Percentiles rank a stretch among this genome's conserved stretches.
Evolutionary conservation across 495 filamentous ascomycete species (phyloP).

Genomic region (Aspergillus incahuasiensis): DNA sequence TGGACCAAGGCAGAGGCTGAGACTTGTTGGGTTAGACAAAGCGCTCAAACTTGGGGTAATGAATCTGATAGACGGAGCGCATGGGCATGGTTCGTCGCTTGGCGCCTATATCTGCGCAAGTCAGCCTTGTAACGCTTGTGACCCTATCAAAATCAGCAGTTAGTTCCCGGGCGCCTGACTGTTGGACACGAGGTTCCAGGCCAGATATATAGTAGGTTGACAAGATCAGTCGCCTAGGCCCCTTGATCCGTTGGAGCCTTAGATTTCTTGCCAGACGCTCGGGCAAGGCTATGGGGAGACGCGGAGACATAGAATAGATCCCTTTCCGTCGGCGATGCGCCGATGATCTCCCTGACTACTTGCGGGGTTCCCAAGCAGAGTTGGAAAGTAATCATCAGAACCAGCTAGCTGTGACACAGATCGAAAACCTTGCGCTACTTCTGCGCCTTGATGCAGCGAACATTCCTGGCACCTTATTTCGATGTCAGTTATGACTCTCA

Average conservation of each 20-base stretch:
- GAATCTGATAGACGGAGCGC: not conserved
- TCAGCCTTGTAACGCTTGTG: constrained; percentile 23
- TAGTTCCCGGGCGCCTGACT: constrained; percentile 5
- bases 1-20: constrained; percentile 9
- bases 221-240: not conserved
- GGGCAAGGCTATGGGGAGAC: not conserved
- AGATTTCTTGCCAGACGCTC: not conserved
- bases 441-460: not conserved
- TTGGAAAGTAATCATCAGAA: not conserved
- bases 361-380: not conserved
- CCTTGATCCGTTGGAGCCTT: not conserved
- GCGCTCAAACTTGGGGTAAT: constrained; percentile 6
- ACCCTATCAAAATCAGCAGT: constrained; percentile 19
- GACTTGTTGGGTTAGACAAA: not conserved
- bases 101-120: constrained; percentile 12
- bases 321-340: too few species aligned
- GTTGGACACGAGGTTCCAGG: not conserved
- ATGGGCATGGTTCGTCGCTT: constrained; percentile 12
- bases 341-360: too few species aligned
- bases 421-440: not conserved
- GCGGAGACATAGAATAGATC: too few species aligned
- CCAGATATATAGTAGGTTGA: not conserved
- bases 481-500: not conserved
- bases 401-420: not conserved
- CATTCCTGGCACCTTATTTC: not conserved